A percentile compares a stretch with the other conserved stretches of the same genome.
Conservation (phyloP, 495 filamentous ascomycete species). For the Aspergillus nidulans region DNA sequence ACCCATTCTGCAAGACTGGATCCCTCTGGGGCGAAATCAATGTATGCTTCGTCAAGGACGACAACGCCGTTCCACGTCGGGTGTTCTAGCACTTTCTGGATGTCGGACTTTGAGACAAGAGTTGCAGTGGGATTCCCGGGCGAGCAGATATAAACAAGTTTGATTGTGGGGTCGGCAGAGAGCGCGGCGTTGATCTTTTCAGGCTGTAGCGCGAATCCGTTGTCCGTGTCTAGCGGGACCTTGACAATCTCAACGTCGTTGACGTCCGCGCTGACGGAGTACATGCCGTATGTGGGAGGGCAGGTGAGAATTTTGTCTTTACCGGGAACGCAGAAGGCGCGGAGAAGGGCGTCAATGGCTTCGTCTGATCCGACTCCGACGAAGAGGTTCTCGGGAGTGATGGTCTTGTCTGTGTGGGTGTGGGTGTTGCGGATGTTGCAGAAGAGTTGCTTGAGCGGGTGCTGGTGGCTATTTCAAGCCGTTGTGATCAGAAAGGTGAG, state of each 20-base stretch:
- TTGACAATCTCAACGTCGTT: slow-evolving; percentile 87
- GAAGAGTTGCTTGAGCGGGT: slow-evolving; percentile 76
- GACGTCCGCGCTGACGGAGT: slow-evolving; percentile 84
- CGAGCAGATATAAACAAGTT: slow-evolving; percentile 86
- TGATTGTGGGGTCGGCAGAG: slow-evolving; percentile 63
- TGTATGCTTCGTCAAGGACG: slow-evolving; percentile 91
- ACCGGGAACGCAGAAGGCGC: slow-evolving; percentile 86
- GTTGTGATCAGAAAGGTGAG: background rate
- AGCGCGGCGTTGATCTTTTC: slow-evolving; percentile 62
- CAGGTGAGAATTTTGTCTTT: slow-evolving; percentile 87
- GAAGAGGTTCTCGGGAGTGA: slow-evolving; percentile 81
- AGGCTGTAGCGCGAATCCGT: slow-evolving; percentile 66
- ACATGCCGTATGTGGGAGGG: slow-evolving; percentile 98
- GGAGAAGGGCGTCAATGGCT: slow-evolving; percentile 87
- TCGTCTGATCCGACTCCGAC: slow-evolving; percentile 95
- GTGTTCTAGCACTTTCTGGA: slow-evolving; percentile 72
- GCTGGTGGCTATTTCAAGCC: slow-evolving; percentile 61
- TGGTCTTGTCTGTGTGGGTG: slow-evolving; percentile 66
- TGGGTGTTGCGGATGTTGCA: slow-evolving; percentile 86
- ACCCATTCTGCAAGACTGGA: slow-evolving; percentile 91
- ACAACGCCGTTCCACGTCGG: slow-evolving; percentile 94
- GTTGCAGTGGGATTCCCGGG: slow-evolving; percentile 90
- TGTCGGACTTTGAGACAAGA: slow-evolving; percentile 69
- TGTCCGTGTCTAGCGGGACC: slow-evolving; percentile 62
- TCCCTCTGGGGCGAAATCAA: slow-evolving; percentile 82